Base-by-base conservation (phyloP, 495 filamentous ascomycete genomes). In the Cercophora samala region DNA sequence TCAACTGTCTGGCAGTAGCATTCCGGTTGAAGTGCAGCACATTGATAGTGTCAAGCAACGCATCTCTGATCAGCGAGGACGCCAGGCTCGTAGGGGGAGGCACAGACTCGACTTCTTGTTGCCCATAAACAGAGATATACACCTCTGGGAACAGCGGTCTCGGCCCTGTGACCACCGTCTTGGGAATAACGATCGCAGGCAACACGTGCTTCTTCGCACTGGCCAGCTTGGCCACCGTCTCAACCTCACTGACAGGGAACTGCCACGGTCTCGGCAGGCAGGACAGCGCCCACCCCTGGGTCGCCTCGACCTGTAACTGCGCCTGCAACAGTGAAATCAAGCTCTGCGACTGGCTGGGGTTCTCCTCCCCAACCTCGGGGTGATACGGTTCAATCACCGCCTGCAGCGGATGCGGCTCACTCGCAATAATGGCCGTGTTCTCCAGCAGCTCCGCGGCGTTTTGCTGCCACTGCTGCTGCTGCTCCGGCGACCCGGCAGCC, bases 31-130 rank as follows among this genome's bases (percentile, higher is more conserved):
- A 96, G 78, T 97, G 89, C 18, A 99, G 83, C 18, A 91, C 88
- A 74, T 97, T 96, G 76, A 98, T 97, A 0, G 93, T 97, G 75
- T 99, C 95, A 32, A 96, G 85, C 21, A 97, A 82, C 0, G 86
- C 87, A 77, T 99, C 95, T 59, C 95, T 86, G 67, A 97, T 81
- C 23, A 99, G 75, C 8, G 87, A 93, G 0, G 92, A 88, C 1
- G 94, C 86, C 65, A 97, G 89, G 66, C 88, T 87, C 19, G 84
- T 84, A 3, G 85, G 84, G 5, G 90, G 82, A 52, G 95, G 95
- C 4, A 98, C 95, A 5, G 95, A 97, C 80, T 97, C 92, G 42
- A 97, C 80, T 9, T 97, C 93, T 72, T 97, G 93, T 70, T 91
- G 84, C 3, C 87, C 86, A 70, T 93, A 99, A 21, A 97, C 91